Conservation (phyloP, 2,329 filamentous ascomycete species). For the Allantophomopsis cytisporea region DNA sequence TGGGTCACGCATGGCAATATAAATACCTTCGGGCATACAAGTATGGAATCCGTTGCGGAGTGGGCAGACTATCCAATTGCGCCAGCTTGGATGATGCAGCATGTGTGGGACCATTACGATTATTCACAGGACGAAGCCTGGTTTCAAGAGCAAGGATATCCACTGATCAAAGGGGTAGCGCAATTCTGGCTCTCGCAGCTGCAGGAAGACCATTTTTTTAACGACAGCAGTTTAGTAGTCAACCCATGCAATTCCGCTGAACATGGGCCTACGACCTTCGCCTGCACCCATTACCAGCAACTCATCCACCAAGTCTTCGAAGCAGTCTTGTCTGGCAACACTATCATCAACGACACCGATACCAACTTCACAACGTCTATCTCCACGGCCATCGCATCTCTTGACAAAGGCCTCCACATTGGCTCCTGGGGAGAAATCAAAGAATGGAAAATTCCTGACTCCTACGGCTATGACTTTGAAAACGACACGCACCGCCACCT, state of each 20-base stretch:
- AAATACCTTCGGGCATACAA: constrained; percentile 44
- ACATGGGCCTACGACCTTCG: constrained; percentile 38
- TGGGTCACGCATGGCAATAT: constrained; percentile 43
- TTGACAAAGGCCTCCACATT: constrained; percentile 36
- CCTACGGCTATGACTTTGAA: constrained; percentile 19
- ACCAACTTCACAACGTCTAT: constrained; percentile 20
- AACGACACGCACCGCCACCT: constrained; percentile 37
- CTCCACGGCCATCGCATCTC: constrained; percentile 24
- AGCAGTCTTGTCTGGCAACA: constrained; percentile 18
- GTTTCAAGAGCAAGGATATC: constrained; percentile 33
- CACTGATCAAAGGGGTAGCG: constrained; percentile 35
- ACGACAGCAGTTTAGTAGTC: constrained; percentile 37
- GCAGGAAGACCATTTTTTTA: constrained; percentile 31
- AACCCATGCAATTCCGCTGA: constrained; percentile 47
- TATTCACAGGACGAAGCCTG: constrained; percentile 33
- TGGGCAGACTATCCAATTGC: constrained; percentile 29
- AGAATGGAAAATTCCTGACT: constrained; percentile 32
- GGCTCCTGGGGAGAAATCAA: constrained; percentile 28
- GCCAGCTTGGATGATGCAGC: constrained; percentile 45
- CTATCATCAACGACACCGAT: constrained; percentile 12
- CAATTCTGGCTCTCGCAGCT: constrained; percentile 43
- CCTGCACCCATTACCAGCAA: constrained; percentile 38
- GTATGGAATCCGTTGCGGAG: constrained; percentile 28
- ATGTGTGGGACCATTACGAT: constrained; percentile 42
- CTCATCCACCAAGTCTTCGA: constrained; percentile 30